A percentile compares a stretch with the other conserved stretches of the same genome.
phyloP scores from a whole-genome alignment of 768 basidiomycete genomes.

The Termitomyces sp. region DNA sequence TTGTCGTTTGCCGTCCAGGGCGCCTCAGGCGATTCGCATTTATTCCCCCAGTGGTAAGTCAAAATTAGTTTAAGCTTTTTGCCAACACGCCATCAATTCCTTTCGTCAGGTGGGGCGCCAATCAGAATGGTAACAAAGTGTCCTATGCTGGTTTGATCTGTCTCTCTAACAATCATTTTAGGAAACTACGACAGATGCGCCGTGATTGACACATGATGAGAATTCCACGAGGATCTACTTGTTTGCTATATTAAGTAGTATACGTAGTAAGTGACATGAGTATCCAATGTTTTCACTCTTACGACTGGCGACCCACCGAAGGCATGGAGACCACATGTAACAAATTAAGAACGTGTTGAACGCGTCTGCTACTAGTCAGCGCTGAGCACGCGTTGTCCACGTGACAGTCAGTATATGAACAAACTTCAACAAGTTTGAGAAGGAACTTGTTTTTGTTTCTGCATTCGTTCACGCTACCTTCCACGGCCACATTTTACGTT shows the following conservation, averaged over 20 bases:
- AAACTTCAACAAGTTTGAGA: no score
- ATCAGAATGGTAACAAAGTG: constrained; percentile 41
- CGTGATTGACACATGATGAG: constrained; percentile 16
- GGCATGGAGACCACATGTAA: background rate
- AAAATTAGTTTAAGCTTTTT: background rate
- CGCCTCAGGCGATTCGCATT: constrained; percentile 42
- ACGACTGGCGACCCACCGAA: no score
- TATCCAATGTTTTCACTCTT: background rate
- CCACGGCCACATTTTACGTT: background rate
- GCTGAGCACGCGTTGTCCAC: background rate
- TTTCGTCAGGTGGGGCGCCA: constrained; percentile 46
- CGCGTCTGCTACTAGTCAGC: no score
- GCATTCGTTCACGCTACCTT: background rate
- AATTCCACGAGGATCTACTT: background rate
- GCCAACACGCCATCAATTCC: background rate
- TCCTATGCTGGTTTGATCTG: background rate
- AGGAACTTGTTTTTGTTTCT: background rate
- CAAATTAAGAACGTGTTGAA: background rate
- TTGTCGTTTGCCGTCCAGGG: constrained; percentile 51
- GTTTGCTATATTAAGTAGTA: no score
- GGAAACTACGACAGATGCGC: constrained; percentile 37
- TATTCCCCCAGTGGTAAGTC: constrained; percentile 46
- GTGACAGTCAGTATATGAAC: background rate
- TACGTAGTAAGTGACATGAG: background rate
- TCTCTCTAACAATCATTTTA: constrained; percentile 1